Evolutionary conservation across 2,329 filamentous ascomycete genomes (phyloP).

Genomic region (Aspergillus sp.): DNA sequence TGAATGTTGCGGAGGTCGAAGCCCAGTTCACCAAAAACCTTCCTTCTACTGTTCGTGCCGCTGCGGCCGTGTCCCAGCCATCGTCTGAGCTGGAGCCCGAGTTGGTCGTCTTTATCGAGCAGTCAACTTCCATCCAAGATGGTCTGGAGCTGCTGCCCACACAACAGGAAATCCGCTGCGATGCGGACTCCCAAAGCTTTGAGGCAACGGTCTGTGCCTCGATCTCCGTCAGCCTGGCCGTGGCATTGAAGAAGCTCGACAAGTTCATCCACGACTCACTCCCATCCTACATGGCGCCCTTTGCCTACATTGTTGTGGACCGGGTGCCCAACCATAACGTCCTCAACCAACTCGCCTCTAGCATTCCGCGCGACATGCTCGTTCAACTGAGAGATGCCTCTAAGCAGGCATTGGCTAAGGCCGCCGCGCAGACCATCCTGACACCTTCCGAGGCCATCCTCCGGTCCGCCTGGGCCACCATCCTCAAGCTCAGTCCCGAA

Average conservation of each 20-base stretch:
- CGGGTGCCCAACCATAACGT: conserved; percentile 40
- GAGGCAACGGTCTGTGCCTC: conserved; percentile 21
- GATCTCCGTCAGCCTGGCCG: conserved; percentile 35
- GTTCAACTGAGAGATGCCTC: conserved; percentile 22
- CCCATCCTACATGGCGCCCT: conserved; percentile 50
- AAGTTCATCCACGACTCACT: conserved; percentile 47
- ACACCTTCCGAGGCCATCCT: conserved; percentile 42
- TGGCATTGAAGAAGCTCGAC: conserved; percentile 45
- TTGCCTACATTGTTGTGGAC: conserved; percentile 46
- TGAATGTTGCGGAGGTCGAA: conserved; percentile 46
- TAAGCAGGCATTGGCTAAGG: conserved; percentile 38
- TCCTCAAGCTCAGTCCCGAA: conserved; percentile 31
- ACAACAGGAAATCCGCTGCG: conserved; percentile 25
- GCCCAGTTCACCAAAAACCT: conserved; percentile 40
- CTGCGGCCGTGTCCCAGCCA: conserved; percentile 30
- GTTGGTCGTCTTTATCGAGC: conserved; percentile 39
- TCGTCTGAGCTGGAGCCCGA: conserved; percentile 25
- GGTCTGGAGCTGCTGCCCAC: conserved; percentile 29
- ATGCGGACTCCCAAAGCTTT: conserved; percentile 14
- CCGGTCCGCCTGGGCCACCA: conserved; percentile 33
- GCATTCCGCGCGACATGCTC: conserved; percentile 22
- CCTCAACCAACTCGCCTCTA: conserved; percentile 35
- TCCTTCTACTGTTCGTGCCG: conserved; percentile 31
- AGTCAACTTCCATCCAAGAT: conserved; percentile 27
- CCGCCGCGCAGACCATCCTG: conserved; percentile 30